Evolutionary conservation across 2,329 filamentous ascomycete genomes (phyloP).

Genomic region (Hortaea werneckii): DNA sequence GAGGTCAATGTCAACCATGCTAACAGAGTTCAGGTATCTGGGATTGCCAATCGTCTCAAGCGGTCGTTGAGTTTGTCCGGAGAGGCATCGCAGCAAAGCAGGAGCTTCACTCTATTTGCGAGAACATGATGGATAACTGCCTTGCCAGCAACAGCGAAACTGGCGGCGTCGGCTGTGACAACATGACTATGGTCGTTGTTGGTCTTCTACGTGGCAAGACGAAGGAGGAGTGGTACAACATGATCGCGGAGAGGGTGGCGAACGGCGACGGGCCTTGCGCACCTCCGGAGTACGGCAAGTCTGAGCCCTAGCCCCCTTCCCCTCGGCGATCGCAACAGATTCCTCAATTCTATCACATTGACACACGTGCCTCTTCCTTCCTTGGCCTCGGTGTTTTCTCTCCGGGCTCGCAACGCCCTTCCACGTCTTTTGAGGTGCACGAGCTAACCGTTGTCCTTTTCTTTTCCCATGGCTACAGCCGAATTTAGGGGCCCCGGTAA

Average conservation of each 20-base stretch:
- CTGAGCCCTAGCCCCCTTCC: constrained; percentile 27
- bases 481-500: constrained; percentile 41
- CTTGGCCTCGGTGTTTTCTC: neutral
- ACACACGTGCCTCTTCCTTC: neutral
- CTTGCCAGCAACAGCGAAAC: constrained; percentile 96
- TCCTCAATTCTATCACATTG: neutral
- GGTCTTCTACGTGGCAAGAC: constrained; percentile 82
- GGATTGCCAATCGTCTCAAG: constrained; percentile 98
- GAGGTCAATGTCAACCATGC: neutral
- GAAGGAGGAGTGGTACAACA: constrained; percentile 97
- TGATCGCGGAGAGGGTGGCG: constrained; percentile 85
- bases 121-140: constrained; percentile 99
- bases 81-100: constrained; percentile 95
- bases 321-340: neutral
- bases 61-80: constrained; percentile 91
- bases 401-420: too few relatives aligned
- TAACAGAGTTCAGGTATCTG: constrained; percentile 65
- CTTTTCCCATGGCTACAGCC: constrained; percentile 23
- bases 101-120: constrained; percentile 86
- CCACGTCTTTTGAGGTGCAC: neutral
- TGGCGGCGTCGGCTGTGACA: constrained; percentile 94
- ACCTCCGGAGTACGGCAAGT: constrained; percentile 98
- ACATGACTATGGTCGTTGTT: constrained; percentile 96
- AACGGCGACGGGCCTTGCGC: constrained; percentile 97
- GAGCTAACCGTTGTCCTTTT: constrained; percentile 16